Conservation (phyloP, 148 eudicot species). For the Chenopodium suecicum region DNA sequence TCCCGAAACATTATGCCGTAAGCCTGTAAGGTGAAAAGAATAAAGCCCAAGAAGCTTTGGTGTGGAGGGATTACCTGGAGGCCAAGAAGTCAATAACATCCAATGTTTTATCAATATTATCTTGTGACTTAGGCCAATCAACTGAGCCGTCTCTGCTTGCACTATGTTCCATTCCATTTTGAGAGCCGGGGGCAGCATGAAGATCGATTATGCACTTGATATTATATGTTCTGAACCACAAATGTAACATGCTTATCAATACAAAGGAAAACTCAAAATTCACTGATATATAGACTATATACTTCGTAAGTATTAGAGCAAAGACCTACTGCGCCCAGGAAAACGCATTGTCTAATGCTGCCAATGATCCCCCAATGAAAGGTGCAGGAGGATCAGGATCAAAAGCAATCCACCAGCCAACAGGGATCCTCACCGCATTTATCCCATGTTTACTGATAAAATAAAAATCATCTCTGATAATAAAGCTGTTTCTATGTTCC, state of each 20-base stretch:
- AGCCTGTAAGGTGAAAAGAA: no score
- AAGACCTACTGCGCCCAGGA: conserved; percentile 81
- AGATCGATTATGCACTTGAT: conserved; percentile 90
- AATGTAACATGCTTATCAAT: conserved; percentile 9
- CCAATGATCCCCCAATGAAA: conserved; percentile 65
- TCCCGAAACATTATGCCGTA: no score
- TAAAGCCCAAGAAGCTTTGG: no score
- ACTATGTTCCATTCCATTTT: conserved; percentile 88
- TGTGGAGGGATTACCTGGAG: conserved; percentile 45
- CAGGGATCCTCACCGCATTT: conserved; percentile 85
- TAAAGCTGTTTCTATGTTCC: conserved; percentile 68
- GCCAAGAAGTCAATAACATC: conserved; percentile 65
- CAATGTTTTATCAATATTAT: conserved; percentile 53
- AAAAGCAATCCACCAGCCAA: conserved; percentile 93
- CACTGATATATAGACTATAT: not conserved
- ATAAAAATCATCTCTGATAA: conserved; percentile 61
- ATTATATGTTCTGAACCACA: conserved; percentile 45
- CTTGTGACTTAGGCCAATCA: conserved; percentile 64
- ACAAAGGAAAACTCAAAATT: not conserved
- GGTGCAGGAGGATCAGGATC: conserved; percentile 86
- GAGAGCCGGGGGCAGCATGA: conserved; percentile 85
- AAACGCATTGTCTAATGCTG: conserved; percentile 76
- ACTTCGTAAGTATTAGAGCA: not conserved
- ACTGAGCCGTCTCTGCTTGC: conserved; percentile 77
- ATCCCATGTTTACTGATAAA: conserved; percentile 61